phyloP scores from a whole-genome alignment of 2,329 filamentous ascomycete genomes.

The Amphichorda felina region DNA sequence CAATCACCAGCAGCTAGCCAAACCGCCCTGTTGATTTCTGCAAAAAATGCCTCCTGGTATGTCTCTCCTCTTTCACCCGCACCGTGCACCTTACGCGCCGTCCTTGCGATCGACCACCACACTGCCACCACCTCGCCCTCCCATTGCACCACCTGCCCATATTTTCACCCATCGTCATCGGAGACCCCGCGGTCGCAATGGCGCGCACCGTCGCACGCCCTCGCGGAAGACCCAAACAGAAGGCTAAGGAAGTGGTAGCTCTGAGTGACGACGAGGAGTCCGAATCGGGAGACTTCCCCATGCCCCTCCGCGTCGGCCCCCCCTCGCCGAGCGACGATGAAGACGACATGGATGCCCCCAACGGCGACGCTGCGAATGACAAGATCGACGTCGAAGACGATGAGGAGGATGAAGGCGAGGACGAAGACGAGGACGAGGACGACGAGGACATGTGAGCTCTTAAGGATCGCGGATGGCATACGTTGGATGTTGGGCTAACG shows the following conservation, averaged over 20 bases:
- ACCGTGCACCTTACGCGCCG: too few species aligned
- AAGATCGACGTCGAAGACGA: constrained; percentile 12
- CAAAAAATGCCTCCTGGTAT: constrained; percentile 1
- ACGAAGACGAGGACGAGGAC: constrained; percentile 22
- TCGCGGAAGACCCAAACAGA: too few species aligned
- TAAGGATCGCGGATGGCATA: constrained; percentile 7
- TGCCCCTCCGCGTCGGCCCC: neutral
- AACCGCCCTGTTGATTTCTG: too few species aligned
- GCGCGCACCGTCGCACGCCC: too few species aligned
- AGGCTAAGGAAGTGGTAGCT: neutral
- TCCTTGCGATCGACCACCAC: too few species aligned
- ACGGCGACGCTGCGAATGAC: neutral
- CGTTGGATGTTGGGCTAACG: constrained; percentile 9
- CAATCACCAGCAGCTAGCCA: neutral
- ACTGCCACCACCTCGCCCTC: too few species aligned
- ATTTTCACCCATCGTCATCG: too few species aligned
- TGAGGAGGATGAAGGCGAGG: constrained; percentile 19
- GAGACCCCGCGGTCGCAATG: too few species aligned
- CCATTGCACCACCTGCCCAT: too few species aligned
- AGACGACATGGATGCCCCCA: neutral
- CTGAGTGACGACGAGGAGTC: constrained; percentile 2
- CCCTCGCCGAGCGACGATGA: constrained; percentile 2
- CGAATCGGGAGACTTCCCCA: neutral
- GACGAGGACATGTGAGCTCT: constrained; percentile 29
- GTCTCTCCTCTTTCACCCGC: neutral